phyloP scores from a whole-genome alignment of 2,329 filamentous ascomycete genomes.

The Clarireedia paspali region DNA sequence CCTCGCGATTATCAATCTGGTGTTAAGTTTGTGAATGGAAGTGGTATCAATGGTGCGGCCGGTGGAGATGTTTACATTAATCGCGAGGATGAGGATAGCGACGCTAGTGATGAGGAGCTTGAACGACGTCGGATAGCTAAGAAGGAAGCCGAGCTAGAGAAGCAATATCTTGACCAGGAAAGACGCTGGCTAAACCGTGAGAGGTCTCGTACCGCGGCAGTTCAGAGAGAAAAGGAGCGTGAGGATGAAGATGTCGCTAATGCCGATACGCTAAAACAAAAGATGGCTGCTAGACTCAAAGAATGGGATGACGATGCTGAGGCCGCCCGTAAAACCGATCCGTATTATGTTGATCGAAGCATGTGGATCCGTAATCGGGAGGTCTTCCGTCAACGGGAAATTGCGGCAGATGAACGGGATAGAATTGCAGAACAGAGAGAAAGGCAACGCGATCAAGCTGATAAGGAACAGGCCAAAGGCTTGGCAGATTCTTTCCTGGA shows the following conservation, averaged over 20 bases:
- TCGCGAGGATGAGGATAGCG: constrained; percentile 76
- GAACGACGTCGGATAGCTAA: constrained; percentile 65
- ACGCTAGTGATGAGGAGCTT: constrained; percentile 81
- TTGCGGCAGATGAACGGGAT: constrained; percentile 73
- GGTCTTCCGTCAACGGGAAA: constrained; percentile 65
- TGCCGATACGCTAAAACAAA: constrained; percentile 53
- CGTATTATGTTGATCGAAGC: constrained; percentile 82
- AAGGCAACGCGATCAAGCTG: constrained; percentile 56
- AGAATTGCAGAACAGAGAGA: constrained; percentile 72
- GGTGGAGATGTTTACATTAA: constrained; percentile 42
- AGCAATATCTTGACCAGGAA: constrained; percentile 76
- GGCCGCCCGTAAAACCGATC: constrained; percentile 58
- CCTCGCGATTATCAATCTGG: constrained; percentile 69
- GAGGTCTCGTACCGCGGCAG: constrained; percentile 70
- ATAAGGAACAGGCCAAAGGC: constrained; percentile 70
- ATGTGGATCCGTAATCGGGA: constrained; percentile 79
- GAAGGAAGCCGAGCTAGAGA: constrained; percentile 68
- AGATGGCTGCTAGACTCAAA: constrained; percentile 62
- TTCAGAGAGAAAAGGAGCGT: constrained; percentile 76
- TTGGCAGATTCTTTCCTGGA: constrained; percentile 90
- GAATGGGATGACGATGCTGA: constrained; percentile 93
- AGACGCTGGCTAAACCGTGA: constrained; percentile 88
- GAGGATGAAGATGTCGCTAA: constrained; percentile 68
- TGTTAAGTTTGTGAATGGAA: constrained; percentile 76
- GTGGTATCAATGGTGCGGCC: constrained; percentile 51